Conservation (phyloP, 2,329 filamentous ascomycete genomes). For the Teratosphaeria destructans region DNA sequence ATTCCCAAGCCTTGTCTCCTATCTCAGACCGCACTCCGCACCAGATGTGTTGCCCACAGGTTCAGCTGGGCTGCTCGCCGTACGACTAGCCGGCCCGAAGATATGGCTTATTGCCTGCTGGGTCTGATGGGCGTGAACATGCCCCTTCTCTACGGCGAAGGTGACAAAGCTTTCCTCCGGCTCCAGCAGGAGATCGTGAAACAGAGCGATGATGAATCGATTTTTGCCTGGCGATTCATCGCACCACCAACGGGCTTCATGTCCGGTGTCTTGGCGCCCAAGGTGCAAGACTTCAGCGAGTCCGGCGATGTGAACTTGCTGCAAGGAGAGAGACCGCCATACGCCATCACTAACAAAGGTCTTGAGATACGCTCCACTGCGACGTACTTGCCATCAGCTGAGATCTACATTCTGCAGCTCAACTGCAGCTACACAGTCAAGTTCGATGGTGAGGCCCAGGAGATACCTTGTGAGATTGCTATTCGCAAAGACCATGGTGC, state of each 20-base stretch:
- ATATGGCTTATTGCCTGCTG: constrained; percentile 35
- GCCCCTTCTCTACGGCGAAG: constrained; percentile 34
- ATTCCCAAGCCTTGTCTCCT: background rate
- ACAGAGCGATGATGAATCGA: constrained; percentile 9
- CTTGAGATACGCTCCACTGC: background rate
- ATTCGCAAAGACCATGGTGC: background rate
- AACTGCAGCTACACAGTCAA: background rate
- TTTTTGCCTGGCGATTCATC: constrained; percentile 12
- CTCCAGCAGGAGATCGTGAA: constrained; percentile 8
- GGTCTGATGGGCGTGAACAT: constrained; percentile 37
- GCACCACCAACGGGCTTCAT: background rate
- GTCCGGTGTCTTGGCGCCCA: background rate
- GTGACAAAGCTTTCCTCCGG: constrained; percentile 5
- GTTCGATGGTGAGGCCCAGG: background rate
- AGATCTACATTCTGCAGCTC: background rate
- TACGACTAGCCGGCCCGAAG: constrained; percentile 23
- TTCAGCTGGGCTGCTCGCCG: constrained; percentile 6
- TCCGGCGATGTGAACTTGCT: background rate
- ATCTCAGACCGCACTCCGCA: background rate
- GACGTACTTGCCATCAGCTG: background rate
- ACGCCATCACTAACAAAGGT: background rate
- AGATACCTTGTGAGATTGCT: background rate
- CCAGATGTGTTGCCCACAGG: constrained; percentile 1
- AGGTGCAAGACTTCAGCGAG: background rate
- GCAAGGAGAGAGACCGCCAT: background rate